Evolutionary conservation across 257 asterid species (phyloP).

Genomic region (Solanum pennellii): DNA sequence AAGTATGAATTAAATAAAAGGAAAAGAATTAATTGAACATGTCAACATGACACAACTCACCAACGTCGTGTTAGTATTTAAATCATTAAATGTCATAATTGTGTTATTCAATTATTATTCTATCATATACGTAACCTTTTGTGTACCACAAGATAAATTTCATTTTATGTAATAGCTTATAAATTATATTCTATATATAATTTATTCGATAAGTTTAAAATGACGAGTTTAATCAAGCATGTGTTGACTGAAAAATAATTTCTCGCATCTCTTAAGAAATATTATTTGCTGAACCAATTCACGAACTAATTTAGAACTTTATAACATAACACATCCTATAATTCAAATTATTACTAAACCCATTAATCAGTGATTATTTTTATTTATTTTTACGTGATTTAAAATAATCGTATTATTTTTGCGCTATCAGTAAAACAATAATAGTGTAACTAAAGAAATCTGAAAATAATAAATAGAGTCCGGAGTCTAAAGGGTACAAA

Average conservation of each 20-base stretch:
- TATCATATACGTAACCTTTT: not conserved
- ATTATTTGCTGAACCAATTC: rapidly evolving
- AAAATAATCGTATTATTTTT: not conserved
- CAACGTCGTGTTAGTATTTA: not conserved
- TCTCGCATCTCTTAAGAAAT: too few relatives aligned
- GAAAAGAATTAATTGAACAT: not conserved
- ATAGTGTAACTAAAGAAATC: too few relatives aligned
- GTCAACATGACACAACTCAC: not conserved
- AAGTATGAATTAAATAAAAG: too few relatives aligned
- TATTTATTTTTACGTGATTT: not conserved
- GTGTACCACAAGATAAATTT: not conserved
- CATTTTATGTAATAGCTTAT: too few relatives aligned
- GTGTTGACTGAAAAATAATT: rapidly evolving
- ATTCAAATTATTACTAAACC: too few relatives aligned
- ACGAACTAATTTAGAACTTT: too few relatives aligned
- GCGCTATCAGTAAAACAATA: too few relatives aligned
- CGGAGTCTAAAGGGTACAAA: too few relatives aligned
- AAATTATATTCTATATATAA: too few relatives aligned
- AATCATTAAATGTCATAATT: not conserved
- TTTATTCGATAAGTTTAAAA: too few relatives aligned
- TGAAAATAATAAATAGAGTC: too few relatives aligned
- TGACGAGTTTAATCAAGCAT: rapidly evolving
- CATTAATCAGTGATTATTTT: not conserved
- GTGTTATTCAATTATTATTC: not conserved
- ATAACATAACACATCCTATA: too few relatives aligned